phyloP scores from a whole-genome alignment of 176 grass and related monocot species.

The Oropetium thomaeum region DNA sequence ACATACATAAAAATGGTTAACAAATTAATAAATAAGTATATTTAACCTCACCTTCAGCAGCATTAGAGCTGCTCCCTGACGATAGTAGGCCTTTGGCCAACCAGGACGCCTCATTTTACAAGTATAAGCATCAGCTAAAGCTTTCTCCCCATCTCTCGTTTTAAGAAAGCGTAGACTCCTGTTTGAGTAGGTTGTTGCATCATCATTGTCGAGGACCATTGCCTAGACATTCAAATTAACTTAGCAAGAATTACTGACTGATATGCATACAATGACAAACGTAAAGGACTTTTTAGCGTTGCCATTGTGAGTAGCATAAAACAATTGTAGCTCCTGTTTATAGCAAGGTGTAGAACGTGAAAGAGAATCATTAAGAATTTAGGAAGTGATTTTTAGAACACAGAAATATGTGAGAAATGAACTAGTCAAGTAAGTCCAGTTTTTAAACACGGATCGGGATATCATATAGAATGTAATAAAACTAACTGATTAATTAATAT shows the following conservation, averaged over 20 bases:
- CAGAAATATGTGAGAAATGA: background rate
- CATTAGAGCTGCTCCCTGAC: slow-evolving; percentile 23
- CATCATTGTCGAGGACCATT: slow-evolving; percentile 16
- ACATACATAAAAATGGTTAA: background rate
- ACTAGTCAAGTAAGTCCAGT: background rate
- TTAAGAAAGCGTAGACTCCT: slow-evolving; percentile 29
- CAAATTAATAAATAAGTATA: background rate
- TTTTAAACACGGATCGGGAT: background rate
- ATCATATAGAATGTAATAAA: no score
- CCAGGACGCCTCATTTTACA: slow-evolving; percentile 20
- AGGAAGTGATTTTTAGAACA: background rate
- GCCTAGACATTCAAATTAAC: slow-evolving; percentile 19
- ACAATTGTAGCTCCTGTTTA: background rate
- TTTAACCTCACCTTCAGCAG: slow-evolving; percentile 25
- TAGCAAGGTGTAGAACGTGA: no score
- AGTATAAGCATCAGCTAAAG: slow-evolving; percentile 18
- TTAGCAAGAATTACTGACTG: background rate
- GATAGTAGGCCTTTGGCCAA: slow-evolving; percentile 22
- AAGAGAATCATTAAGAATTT: background rate
- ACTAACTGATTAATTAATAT: background rate
- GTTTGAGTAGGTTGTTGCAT: slow-evolving; percentile 14
- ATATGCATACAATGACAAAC: background rate
- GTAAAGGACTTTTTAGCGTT: no score
- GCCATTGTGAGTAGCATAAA: background rate
- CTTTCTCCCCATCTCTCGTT: slow-evolving; percentile 1